Evolutionary conservation across 108 stramenopile genomes (phyloP), one percentile per base, ranked within the genome.

Genomic region (Cyclostephanos invisitatus): DNA sequence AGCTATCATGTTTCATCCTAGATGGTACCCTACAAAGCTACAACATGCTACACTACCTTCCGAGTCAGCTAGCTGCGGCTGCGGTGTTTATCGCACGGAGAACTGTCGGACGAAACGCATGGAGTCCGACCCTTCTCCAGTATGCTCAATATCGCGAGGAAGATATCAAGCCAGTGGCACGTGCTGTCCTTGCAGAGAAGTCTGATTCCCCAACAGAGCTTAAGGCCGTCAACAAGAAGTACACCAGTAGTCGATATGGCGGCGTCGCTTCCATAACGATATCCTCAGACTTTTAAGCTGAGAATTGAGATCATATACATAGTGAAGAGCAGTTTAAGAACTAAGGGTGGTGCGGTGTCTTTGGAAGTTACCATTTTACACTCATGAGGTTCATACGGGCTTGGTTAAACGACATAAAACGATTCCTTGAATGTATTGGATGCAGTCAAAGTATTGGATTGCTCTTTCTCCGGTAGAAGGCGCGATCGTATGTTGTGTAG

Each of bases 21-120:
- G 97, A 98, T 73, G 89, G 96, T 42, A 89, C 88, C 17, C 85
- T 98, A 14, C 92, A 95, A 69, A 93, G 92, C 77, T 88, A 92
- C 68, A 63, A 81, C 51, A 85, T 95, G 78, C 87, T 97, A 32
- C 78, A 83, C 27, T 96, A 81, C 81, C 84, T 92, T 46, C 97
- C 97, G 0, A 94, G 93, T 68, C 77, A 91, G 72, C 73, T 95
- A 24, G 97, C 97, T 24, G 93, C 95, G 38, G 87, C 91, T 58
- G 91, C 96, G 11, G 87, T 98, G 55, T 88, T 87, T 70, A 78
- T 95, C 51, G 96, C 97, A 14, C 84, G 95, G 55, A 79, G 73
- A 61, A 83, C 89, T 49, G 73, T 91, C 11, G 86, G 87, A 56
- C 63, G 90, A 35, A 78, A 89, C 62, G 63, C 91, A 27, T 98